A percentile compares a stretch with the other conserved stretches of the same genome.
phyloP scores from a whole-genome alignment of 164 flowering plant species.

The Cinnamomum chago region DNA sequence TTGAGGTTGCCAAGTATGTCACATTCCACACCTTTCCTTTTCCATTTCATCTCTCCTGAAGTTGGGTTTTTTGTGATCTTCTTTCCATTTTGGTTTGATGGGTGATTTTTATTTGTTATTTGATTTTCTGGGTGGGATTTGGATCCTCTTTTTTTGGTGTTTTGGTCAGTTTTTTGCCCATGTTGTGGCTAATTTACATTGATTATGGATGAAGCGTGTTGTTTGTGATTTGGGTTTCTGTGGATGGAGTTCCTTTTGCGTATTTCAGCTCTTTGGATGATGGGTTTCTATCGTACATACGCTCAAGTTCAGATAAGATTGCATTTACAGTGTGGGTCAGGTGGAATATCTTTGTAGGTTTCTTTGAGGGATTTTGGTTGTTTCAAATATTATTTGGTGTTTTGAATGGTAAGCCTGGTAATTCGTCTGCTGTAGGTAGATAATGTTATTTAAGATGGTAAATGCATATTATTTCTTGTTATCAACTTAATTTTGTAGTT shows the following conservation, averaged over 20 bases:
- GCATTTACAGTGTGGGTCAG: neutral
- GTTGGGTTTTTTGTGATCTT: neutral
- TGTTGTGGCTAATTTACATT: neutral
- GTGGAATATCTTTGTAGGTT: neutral
- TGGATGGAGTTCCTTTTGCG: neutral
- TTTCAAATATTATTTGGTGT: too few species aligned
- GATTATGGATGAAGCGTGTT: neutral
- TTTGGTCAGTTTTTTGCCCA: neutral
- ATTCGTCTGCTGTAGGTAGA: too few species aligned
- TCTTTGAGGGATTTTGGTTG: neutral
- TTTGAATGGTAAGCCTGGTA: too few species aligned
- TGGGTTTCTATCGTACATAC: neutral
- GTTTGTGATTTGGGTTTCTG: neutral
- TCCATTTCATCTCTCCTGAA: neutral
- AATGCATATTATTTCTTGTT: too few species aligned
- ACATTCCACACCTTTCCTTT: neutral
- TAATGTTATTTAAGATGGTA: too few species aligned
- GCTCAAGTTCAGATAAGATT: neutral
- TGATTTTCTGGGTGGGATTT: neutral
- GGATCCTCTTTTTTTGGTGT: neutral
- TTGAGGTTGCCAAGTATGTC: slow-evolving; percentile 40
- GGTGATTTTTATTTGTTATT: neutral
- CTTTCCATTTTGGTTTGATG: neutral
- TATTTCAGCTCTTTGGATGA: neutral
- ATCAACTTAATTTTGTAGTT: neutral